Evolutionary conservation across 2,329 filamentous ascomycete species (phyloP).

Genomic region (Trichophyton simii): DNA sequence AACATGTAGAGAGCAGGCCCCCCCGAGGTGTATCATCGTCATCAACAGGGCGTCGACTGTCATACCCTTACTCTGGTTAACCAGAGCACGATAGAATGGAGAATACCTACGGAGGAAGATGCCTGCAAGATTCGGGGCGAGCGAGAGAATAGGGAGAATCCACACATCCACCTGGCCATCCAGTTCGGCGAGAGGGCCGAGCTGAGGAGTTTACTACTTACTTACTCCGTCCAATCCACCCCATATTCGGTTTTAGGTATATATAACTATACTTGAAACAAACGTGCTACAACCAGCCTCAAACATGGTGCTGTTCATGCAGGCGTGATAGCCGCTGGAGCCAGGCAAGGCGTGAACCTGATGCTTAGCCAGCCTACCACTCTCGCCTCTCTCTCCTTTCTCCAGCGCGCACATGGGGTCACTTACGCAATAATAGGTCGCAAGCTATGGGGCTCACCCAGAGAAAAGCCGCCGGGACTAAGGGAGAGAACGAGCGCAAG

Average conservation of each 20-base stretch:
- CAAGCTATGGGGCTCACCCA: not conserved
- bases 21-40: not conserved
- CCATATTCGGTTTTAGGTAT: not conserved
- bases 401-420: not conserved
- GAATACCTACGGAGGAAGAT: too few species aligned
- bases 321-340: conserved; percentile 2
- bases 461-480: not conserved
- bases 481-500: not conserved
- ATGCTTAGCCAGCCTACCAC: not conserved
- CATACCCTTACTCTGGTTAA: not conserved
- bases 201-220: not conserved
- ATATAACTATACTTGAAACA: not conserved
- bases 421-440: not conserved
- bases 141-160: not conserved
- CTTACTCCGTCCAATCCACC: too few species aligned
- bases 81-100: too few species aligned
- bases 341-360: not conserved
- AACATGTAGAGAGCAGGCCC: not conserved
- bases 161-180: not conserved
- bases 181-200: not conserved
- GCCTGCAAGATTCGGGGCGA: not conserved
- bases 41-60: not conserved
- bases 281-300: not conserved
- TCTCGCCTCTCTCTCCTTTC: not conserved
- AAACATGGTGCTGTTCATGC: not conserved